Evolutionary conservation across 768 basidiomycete species (phyloP).

Genomic region (Phanerochaete carnosa): DNA sequence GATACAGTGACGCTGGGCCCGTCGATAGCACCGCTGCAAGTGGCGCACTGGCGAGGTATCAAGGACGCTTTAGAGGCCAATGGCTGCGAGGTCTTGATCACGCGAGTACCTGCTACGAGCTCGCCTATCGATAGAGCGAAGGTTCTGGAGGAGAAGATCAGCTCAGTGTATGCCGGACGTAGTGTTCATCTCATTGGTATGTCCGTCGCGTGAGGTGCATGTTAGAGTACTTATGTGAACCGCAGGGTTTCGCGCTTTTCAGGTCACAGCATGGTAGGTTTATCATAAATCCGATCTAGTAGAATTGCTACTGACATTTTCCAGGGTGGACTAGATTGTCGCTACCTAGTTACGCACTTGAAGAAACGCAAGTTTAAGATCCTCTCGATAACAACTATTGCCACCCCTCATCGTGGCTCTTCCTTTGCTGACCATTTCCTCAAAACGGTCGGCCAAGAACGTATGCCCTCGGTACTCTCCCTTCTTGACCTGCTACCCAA

Average conservation of each 20-base stretch:
- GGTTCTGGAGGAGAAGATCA: constrained; percentile 82
- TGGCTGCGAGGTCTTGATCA: constrained; percentile 88
- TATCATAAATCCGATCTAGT: not conserved
- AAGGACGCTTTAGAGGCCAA: constrained; percentile 88
- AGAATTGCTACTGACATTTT: constrained; percentile 25
- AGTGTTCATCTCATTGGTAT: constrained; percentile 84
- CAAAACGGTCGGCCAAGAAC: constrained; percentile 58
- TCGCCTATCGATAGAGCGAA: constrained; percentile 85
- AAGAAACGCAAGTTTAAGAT: constrained; percentile 75
- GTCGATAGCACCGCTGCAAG: constrained; percentile 75
- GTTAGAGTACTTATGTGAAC: constrained; percentile 26
- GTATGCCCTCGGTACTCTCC: constrained; percentile 67
- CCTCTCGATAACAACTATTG: constrained; percentile 88
- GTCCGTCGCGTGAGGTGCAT: constrained; percentile 17
- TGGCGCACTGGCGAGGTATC: constrained; percentile 96
- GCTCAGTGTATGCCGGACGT: constrained; percentile 74
- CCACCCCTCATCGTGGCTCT: constrained; percentile 92
- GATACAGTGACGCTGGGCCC: constrained; percentile 80
- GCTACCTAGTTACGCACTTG: constrained; percentile 83
- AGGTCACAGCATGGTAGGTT: constrained; percentile 76
- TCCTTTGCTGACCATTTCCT: constrained; percentile 92
- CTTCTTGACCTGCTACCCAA: constrained; percentile 84
- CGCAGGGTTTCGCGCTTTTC: constrained; percentile 10
- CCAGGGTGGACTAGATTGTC: constrained; percentile 89
- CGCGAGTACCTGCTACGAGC: constrained; percentile 90